Evolutionary conservation across 139 green algal species (phyloP), one percentile per base, ranked within the genome.

Genomic region (Chlamydomonas urium): DNA sequence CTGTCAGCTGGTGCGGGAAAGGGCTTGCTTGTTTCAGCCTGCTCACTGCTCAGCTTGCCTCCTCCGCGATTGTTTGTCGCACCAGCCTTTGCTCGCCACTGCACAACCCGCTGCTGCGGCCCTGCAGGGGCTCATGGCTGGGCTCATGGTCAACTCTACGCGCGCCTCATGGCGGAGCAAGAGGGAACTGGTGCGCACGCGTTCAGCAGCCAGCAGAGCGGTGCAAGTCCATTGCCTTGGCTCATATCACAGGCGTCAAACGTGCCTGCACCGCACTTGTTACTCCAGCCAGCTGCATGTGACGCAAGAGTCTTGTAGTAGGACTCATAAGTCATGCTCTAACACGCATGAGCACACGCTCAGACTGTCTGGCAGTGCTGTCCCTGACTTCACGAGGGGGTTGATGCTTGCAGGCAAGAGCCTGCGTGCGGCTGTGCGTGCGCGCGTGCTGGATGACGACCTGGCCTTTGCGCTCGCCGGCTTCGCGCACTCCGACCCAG

Each of bases 401-500:
- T 50, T 50, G 42, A 50, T 50, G 42, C 42, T 56, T 56, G 10
- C 26, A 63, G 53, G 53, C 10, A 63, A 63, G 53, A 63, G 19
- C 6, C 14, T 21, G 21, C 53, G 29, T 17, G 53, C 19, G n/a
- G 53, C 26, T 6, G 53, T 21, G 6, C 24, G 53, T 36, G 24
- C 53, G 6, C 24, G 53, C n/a, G 29, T 63, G 17, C 29, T 63
- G 6, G 53, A 63, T 21, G 53, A 63, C 26, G 53, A 63, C 14
- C n/a, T 63, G 6, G 6, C 24, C 6, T 63, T 34, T 21, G 29
- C 29, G 53, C 53, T 63, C 6, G 53, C 19, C 10, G 24, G 17
- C 53, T 34, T 63, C 6, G 53, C 19, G 17, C 21, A 63, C 17
- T 14, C 21, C 10, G 24, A 33, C n/a, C 53, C 53, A 32, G 53